Evolutionary conservation across 2,329 filamentous ascomycete genomes (phyloP).

Genomic region (Penicillium sp.): DNA sequence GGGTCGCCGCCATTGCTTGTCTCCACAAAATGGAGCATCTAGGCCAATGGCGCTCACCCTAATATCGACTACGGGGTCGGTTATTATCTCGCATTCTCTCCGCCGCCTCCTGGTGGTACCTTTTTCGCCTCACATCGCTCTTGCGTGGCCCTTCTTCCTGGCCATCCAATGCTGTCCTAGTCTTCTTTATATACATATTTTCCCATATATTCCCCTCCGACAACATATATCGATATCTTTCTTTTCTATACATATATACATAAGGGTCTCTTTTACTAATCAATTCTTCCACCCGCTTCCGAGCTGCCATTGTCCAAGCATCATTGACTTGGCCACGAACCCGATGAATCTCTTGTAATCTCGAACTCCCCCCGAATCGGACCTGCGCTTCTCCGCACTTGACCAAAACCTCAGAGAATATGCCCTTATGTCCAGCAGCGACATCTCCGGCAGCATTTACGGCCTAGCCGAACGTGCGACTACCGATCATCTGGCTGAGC

Average conservation of each 20-base stretch:
- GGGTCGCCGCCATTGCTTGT: background rate
- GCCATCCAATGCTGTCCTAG: constrained; percentile 1
- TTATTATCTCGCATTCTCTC: constrained; percentile 19
- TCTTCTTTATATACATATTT: constrained; percentile 9
- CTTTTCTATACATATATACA: constrained; percentile 1
- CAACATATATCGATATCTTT: background rate
- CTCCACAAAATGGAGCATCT: constrained; percentile 1
- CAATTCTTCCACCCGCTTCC: background rate
- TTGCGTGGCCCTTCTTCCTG: background rate
- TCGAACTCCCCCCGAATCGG: background rate
- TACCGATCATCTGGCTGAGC: constrained; percentile 11
- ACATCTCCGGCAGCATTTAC: constrained; percentile 16
- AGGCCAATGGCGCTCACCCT: constrained; percentile 11
- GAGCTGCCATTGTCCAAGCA: background rate
- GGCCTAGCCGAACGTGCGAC: constrained; percentile 16
- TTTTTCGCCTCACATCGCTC: constrained; percentile 13
- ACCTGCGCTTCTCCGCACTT: background rate
- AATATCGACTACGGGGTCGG: constrained; percentile 12
- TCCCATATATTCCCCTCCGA: background rate
- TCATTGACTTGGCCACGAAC: background rate
- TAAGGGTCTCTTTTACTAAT: background rate
- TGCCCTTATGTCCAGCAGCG: constrained; percentile 26
- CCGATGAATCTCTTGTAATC: constrained; percentile 1
- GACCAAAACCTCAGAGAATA: constrained; percentile 12
- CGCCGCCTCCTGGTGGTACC: constrained; percentile 23